Evolutionary conservation across 805 yeast genomes (phyloP).

Genomic region (Spathaspora gorwiae): DNA sequence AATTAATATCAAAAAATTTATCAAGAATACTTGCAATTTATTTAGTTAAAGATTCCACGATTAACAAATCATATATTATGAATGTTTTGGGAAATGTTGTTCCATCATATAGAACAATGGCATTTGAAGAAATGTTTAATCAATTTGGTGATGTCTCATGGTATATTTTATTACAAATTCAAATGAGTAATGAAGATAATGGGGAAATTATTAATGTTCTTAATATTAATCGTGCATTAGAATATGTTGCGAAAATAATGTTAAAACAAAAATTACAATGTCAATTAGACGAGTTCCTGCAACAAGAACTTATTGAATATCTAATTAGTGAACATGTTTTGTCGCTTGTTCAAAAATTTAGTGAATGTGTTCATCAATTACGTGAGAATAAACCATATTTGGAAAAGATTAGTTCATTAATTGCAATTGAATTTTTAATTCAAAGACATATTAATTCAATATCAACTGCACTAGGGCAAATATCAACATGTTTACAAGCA

Average conservation of each 20-base stretch:
- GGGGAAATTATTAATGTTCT: conserved; percentile 22
- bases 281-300: conserved; percentile 2
- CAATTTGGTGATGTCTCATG: conserved; percentile 37
- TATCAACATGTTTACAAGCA: conserved; percentile 80
- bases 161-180: conserved; percentile 29
- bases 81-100: conserved; percentile 50
- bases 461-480: conserved; percentile 66
- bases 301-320: conserved; percentile 19
- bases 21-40: conserved; percentile 56
- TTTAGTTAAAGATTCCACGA: conserved; percentile 45
- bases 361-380: conserved; percentile 71
- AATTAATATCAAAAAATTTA: conserved; percentile 46
- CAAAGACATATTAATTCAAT: conserved; percentile 51
- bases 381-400: conserved; percentile 68
- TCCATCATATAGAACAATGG: conserved; percentile 38
- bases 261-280: neutral
- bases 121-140: conserved; percentile 30
- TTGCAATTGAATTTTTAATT: conserved; percentile 69
- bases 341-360: conserved; percentile 73
- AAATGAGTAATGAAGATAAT: conserved; percentile 24
- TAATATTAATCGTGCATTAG: conserved; percentile 38
- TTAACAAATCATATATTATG: conserved; percentile 48
- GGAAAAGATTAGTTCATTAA: conserved; percentile 65
- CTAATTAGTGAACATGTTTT: conserved; percentile 54
- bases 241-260: conserved; percentile 30